Conservation (phyloP, 768 basidiomycete species). For the Termitomyces sp. region DNA sequence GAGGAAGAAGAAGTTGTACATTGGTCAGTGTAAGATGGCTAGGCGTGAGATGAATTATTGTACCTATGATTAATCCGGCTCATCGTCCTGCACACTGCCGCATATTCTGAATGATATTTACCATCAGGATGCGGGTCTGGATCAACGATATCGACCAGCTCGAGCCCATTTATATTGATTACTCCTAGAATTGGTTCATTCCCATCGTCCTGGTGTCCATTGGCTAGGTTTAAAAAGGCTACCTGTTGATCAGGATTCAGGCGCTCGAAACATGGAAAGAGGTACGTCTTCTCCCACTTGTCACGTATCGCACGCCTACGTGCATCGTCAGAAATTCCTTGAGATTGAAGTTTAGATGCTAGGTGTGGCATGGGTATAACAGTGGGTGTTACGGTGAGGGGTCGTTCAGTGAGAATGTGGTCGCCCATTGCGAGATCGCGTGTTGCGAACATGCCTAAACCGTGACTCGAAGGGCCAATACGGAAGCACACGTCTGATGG, state of each 20-base stretch:
- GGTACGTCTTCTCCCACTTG: constrained; percentile 15
- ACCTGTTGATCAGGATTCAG: constrained; percentile 19
- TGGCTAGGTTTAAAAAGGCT: constrained; percentile 26
- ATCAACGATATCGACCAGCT: constrained; percentile 15
- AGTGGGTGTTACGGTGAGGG: constrained; percentile 16
- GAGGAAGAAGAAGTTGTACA: neutral
- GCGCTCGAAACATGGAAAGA: constrained; percentile 19
- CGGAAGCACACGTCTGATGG: constrained; percentile 10
- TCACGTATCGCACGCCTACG: constrained; percentile 4
- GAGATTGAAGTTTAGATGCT: neutral
- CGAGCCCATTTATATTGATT: constrained; percentile 28
- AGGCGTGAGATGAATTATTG: neutral
- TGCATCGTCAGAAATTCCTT: constrained; percentile 2
- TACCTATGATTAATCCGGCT: constrained; percentile 36
- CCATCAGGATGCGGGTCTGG: constrained; percentile 11
- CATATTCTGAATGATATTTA: constrained; percentile 10
- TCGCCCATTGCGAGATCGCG: constrained; percentile 17
- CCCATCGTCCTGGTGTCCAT: constrained; percentile 26
- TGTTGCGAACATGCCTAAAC: constrained; percentile 20
- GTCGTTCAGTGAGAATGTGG: constrained; percentile 17
- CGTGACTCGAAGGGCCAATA: constrained; percentile 11
- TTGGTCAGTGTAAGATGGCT: neutral
- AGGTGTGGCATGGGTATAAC: constrained; percentile 13
- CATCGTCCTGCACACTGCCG: constrained; percentile 21
- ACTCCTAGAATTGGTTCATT: constrained; percentile 28